These are phyloP conservation scores for Trametes meyenii DNA, from an alignment of 768 basidiomycete genomes.

Conservation along the genomic window DNA sequence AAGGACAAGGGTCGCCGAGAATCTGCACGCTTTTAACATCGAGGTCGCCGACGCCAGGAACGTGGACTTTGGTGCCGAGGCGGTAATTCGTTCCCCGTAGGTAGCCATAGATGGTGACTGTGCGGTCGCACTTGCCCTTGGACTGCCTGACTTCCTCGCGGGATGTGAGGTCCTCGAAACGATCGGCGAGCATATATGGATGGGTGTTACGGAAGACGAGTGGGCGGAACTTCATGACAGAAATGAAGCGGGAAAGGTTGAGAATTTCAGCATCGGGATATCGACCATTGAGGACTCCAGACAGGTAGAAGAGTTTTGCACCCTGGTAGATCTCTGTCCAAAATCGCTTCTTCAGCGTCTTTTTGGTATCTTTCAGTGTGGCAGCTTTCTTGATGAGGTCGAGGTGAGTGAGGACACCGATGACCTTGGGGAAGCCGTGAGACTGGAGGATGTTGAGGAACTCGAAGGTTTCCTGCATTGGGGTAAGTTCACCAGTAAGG, in stretches of 20 bases:
- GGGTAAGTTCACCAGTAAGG: slow-evolving; percentile 2
- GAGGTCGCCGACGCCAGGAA: slow-evolving; percentile 94
- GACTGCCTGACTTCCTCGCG: slow-evolving; percentile 77
- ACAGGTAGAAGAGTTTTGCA: slow-evolving; percentile 96
- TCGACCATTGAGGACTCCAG: slow-evolving; percentile 95
- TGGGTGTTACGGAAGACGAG: slow-evolving; percentile 94
- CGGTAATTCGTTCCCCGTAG: slow-evolving; percentile 87
- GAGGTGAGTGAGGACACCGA: slow-evolving; percentile 93
- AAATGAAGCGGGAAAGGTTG: slow-evolving; percentile 94
- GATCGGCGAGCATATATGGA: slow-evolving; percentile 93
- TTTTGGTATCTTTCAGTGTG: slow-evolving; percentile 87
- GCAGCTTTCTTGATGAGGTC: slow-evolving; percentile 94
- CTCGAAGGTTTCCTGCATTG: slow-evolving; percentile 90
- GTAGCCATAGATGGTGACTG: slow-evolving; percentile 92
- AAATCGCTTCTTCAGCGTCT: slow-evolving; percentile 94
- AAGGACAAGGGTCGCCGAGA: slow-evolving; percentile 93
- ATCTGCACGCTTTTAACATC: slow-evolving; percentile 70
- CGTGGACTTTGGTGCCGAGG: slow-evolving; percentile 78
- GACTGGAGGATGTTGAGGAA: slow-evolving; percentile 96
- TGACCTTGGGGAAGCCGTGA: slow-evolving; percentile 98
- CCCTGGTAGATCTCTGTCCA: slow-evolving; percentile 99
- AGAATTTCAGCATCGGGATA: slow-evolving; percentile 97
- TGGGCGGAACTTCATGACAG: slow-evolving; percentile 98
- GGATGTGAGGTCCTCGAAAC: slow-evolving; percentile 92
- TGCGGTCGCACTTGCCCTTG: slow-evolving; percentile 92